phyloP scores from a whole-genome alignment of 176 grass and related monocot genomes.

The Avena atlantica region DNA sequence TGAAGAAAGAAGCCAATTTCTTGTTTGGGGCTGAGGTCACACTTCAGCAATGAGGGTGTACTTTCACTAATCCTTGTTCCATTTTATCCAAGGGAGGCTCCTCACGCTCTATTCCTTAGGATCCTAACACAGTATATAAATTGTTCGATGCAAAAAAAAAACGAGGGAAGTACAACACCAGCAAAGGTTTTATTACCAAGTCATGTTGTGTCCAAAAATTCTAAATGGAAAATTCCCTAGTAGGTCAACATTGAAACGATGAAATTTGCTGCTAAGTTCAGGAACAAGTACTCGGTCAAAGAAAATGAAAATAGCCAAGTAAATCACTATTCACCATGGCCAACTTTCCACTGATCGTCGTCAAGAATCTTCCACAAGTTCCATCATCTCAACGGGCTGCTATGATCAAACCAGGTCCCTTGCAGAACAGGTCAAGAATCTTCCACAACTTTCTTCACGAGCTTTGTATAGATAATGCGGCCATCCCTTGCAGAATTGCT shows the following conservation, averaged over 20 bases:
- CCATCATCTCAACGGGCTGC: not conserved
- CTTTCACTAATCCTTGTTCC: no score
- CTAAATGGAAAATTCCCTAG: not conserved
- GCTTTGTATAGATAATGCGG: conserved; percentile 85
- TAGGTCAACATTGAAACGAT: not conserved
- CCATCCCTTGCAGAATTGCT: conserved; percentile 94
- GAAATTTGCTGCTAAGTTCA: not conserved
- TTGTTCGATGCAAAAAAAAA: not conserved
- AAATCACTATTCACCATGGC: not conserved
- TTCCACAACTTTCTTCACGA: conserved; percentile 66
- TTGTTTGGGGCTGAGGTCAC: no score
- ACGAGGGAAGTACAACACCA: not conserved
- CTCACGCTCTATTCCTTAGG: not conserved
- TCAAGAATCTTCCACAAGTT: not conserved
- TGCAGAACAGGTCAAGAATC: conserved; percentile 29
- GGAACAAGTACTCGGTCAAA: not conserved
- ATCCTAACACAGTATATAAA: not conserved
- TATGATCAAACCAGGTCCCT: not conserved
- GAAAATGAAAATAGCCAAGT: conserved; percentile 20
- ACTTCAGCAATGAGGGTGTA: no score
- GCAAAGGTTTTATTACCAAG: not conserved
- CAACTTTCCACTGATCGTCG: not conserved
- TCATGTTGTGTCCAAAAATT: not conserved
- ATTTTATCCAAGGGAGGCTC: not conserved
- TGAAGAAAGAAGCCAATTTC: no score